These are phyloP conservation scores for Malus asiatica DNA, from an alignment of 306 rosid species.

Conservation along the genomic window DNA sequence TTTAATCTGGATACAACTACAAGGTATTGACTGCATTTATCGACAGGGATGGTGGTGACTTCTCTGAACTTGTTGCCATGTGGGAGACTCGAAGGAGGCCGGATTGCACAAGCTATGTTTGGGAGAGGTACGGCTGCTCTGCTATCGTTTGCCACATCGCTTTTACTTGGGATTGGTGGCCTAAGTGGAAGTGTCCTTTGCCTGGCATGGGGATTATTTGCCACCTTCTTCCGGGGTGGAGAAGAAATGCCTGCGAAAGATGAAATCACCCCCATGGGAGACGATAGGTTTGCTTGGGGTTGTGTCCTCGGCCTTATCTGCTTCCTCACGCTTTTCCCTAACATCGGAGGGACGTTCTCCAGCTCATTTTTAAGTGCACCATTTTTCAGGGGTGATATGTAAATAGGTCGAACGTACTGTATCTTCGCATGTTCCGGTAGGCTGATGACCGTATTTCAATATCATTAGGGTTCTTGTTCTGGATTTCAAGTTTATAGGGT, in stretches of 20 bases:
- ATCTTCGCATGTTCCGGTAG: neutral
- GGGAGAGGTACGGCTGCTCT: slow-evolving; percentile 68
- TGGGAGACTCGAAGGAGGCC: slow-evolving; percentile 93
- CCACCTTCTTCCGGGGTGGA: slow-evolving; percentile 85
- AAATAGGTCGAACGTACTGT: neutral
- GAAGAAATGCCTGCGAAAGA: slow-evolving; percentile 87
- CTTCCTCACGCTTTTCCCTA: slow-evolving; percentile 85
- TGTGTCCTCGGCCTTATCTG: slow-evolving; percentile 72
- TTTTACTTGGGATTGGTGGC: slow-evolving; percentile 81
- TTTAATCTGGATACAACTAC: neutral
- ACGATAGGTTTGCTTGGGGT: slow-evolving; percentile 77
- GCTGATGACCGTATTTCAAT: neutral
- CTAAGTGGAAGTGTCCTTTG: slow-evolving; percentile 89
- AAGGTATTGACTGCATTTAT: slow-evolving; percentile 2
- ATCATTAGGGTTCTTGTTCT: neutral
- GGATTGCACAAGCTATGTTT: slow-evolving; percentile 88
- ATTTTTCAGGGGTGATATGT: slow-evolving; percentile 67
- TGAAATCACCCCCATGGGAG: slow-evolving; percentile 73
- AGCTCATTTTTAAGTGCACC: slow-evolving; percentile 61
- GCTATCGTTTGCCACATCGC: slow-evolving; percentile 66
- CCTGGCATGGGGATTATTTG: slow-evolving; percentile 90
- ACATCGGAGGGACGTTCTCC: slow-evolving; percentile 80
- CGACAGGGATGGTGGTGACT: slow-evolving; percentile 94
- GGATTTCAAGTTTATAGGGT: too few species aligned
- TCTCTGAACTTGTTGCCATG: slow-evolving; percentile 80